These are phyloP conservation scores for Trametes hirsuta DNA, from an alignment of 1,284 basidiomycete genomes.

Conservation along the genomic window DNA sequence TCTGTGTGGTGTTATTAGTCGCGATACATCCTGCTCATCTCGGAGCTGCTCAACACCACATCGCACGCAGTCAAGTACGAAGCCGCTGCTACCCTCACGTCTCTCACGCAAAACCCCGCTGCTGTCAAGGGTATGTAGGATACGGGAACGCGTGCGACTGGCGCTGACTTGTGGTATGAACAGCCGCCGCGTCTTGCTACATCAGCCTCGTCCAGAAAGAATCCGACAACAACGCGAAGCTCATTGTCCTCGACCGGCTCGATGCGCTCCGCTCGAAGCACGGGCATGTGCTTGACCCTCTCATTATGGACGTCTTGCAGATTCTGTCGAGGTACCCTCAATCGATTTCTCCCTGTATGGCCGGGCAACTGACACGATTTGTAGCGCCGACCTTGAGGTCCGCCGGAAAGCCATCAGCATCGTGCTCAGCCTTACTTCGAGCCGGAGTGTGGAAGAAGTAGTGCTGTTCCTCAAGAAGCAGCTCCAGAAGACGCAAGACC, in stretches of 20 bases:
- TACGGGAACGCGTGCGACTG: neutral
- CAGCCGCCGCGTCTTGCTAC: slow-evolving; percentile 89
- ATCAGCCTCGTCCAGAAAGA: slow-evolving; percentile 94
- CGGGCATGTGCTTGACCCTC: slow-evolving; percentile 88
- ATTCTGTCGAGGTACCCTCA: slow-evolving; percentile 73
- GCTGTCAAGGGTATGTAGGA: slow-evolving; percentile 82
- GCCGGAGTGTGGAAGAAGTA: slow-evolving; percentile 97
- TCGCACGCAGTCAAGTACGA: slow-evolving; percentile 99
- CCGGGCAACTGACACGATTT: neutral
- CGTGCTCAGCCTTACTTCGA: slow-evolving; percentile 93
- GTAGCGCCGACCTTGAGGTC: slow-evolving; percentile 95
- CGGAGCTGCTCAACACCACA: slow-evolving; percentile 90
- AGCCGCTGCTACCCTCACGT: slow-evolving; percentile 94
- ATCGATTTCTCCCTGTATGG: neutral
- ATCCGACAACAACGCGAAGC: slow-evolving; percentile 99
- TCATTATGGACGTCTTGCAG: slow-evolving; percentile 97
- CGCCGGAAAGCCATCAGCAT: slow-evolving; percentile 91
- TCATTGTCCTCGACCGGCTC: slow-evolving; percentile 95
- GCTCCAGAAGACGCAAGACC: slow-evolving; percentile 88
- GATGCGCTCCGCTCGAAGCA: slow-evolving; percentile 86
- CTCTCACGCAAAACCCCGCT: slow-evolving; percentile 93
- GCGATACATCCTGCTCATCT: slow-evolving; percentile 93
- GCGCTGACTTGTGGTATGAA: slow-evolving; percentile 12
- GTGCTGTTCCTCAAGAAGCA: slow-evolving; percentile 98
- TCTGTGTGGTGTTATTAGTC: slow-evolving; percentile 49